A percentile compares a stretch with the other conserved stretches of the same genome.
Conservation (phyloP, 2,329 filamentous ascomycete species). For the Fusarium sambucinum region DNA sequence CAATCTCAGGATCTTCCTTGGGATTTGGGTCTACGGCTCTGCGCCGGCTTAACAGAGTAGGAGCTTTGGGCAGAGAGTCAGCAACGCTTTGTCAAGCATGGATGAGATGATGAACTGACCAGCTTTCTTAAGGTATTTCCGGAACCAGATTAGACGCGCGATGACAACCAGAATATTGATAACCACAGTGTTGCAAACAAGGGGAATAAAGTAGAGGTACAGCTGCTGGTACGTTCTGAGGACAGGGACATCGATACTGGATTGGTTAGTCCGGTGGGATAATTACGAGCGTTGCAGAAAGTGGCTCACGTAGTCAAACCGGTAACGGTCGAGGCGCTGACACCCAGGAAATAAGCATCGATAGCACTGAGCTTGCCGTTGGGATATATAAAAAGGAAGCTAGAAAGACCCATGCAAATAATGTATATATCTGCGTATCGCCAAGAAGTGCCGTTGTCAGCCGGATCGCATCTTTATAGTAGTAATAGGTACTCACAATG, state of each 20-base stretch:
- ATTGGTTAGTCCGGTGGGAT: conserved; percentile 17
- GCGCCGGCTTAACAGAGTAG: conserved; percentile 27
- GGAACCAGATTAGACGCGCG: conserved; percentile 63
- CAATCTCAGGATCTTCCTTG: conserved; percentile 29
- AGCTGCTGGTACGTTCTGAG: conserved; percentile 65
- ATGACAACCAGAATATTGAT: conserved; percentile 63
- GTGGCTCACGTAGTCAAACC: conserved; percentile 62
- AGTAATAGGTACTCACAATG: conserved; percentile 42
- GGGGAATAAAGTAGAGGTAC: conserved; percentile 62
- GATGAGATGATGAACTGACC: conserved; percentile 43
- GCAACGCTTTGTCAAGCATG: neutral
- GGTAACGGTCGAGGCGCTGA: conserved; percentile 62
- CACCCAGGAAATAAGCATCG: conserved; percentile 64
- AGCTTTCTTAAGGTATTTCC: conserved; percentile 57
- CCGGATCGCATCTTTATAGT: conserved; percentile 2
- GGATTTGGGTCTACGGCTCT: conserved; percentile 6
- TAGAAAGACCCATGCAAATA: conserved; percentile 41
- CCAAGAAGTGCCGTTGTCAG: conserved; percentile 15
- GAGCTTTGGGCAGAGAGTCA: conserved; percentile 25
- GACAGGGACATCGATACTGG: conserved; percentile 62
- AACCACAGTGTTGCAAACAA: conserved; percentile 62
- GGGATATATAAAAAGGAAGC: conserved; percentile 41
- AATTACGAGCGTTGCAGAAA: neutral
- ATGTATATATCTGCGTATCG: conserved; percentile 44
- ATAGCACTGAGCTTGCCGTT: conserved; percentile 51